Evolutionary conservation across 768 basidiomycete species (phyloP).

Genomic region (Piloderma croceum): DNA sequence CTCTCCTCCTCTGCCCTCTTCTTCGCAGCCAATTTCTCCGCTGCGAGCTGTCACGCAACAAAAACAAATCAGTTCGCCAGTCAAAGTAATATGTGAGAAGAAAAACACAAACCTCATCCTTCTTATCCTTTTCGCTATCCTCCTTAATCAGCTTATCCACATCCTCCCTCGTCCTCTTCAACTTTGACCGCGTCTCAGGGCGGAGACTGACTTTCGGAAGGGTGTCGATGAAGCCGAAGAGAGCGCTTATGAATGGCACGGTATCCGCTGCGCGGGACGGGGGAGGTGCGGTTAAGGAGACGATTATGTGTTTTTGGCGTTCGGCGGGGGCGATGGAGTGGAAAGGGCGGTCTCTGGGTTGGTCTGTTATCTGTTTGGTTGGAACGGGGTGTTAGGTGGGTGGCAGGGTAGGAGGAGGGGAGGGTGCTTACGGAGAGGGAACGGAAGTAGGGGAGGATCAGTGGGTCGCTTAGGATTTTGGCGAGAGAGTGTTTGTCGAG

Average conservation of each 20-base stretch:
- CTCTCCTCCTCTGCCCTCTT: conserved; percentile 69
- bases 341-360: conserved; percentile 66
- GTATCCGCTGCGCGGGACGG: conserved; percentile 43
- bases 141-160: conserved; percentile 63
- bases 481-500: conserved; percentile 59
- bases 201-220: conserved; percentile 54
- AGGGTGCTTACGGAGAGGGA: conserved; percentile 63
- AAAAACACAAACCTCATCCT: conserved; percentile 52
- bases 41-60: conserved; percentile 42
- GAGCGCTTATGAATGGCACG: conserved; percentile 53
- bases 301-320: conserved; percentile 68
- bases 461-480: conserved; percentile 57
- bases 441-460: conserved; percentile 71
- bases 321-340: conserved; percentile 43
- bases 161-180: conserved; percentile 68
- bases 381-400: conserved; percentile 3
- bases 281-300: conserved; percentile 57
- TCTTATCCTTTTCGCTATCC: conserved; percentile 60
- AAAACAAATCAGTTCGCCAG: conserved; percentile 1
- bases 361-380: conserved; percentile 66
- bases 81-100: neutral
- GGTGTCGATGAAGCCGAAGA: conserved; percentile 74
- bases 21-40: conserved; percentile 69
- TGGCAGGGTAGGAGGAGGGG: conserved; percentile 1
- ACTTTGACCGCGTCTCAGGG: conserved; percentile 78